These are phyloP conservation scores for Tephrocybe sp. DNA, from an alignment of 768 basidiomycete species.

Conservation along the genomic window DNA sequence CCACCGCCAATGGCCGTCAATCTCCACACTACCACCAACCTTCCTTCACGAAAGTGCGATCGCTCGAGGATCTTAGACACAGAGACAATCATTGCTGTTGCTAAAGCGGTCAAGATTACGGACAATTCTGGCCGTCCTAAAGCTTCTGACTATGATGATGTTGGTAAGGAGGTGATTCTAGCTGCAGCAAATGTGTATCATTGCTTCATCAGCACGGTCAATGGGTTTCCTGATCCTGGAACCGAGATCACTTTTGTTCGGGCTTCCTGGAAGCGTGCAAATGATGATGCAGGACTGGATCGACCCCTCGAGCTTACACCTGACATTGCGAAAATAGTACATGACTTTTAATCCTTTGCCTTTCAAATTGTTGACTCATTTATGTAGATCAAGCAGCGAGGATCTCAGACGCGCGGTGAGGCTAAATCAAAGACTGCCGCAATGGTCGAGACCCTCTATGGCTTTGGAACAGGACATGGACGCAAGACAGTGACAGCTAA, in stretches of 20 bases:
- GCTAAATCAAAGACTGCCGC: conserved; percentile 16
- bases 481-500: conserved; percentile 15
- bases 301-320: conserved; percentile 6
- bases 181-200: conserved; percentile 15
- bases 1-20: background rate
- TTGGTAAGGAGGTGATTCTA: conserved; percentile 17
- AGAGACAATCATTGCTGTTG: background rate
- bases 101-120: no score
- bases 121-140: conserved; percentile 15
- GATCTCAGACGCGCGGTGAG: conserved; percentile 19
- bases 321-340: conserved; percentile 17
- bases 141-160: conserved; percentile 15
- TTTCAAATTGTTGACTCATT: background rate
- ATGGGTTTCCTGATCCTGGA: conserved; percentile 19
- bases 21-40: background rate
- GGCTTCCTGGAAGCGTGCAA: conserved; percentile 13
- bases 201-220: conserved; percentile 15
- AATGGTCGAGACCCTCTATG: conserved; percentile 17
- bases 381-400: conserved; percentile 14
- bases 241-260: conserved; percentile 10
- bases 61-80: background rate
- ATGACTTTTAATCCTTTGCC: background rate
- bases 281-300: conserved; percentile 8
- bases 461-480: conserved; percentile 20
- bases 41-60: background rate